A percentile compares a stretch with the other conserved stretches of the same genome.
These are phyloP conservation scores for Clavispora asparagi DNA, from an alignment of 805 yeast species.

Conservation along the genomic window DNA sequence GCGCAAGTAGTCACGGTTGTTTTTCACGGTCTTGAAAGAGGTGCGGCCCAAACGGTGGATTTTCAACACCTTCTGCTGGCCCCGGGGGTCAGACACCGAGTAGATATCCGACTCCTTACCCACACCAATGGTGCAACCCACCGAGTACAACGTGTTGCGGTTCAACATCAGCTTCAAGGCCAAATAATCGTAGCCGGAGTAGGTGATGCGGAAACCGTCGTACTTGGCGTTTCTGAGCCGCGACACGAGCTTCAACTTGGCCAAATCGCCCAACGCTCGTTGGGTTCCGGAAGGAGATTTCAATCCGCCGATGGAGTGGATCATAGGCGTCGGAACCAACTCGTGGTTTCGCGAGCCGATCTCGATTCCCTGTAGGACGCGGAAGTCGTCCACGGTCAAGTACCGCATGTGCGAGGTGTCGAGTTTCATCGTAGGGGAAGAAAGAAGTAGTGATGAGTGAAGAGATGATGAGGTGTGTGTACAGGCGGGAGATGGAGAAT, in stretches of 20 bases:
- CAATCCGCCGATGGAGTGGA: slow-evolving; percentile 73
- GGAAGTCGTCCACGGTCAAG: slow-evolving; percentile 83
- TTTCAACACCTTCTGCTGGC: slow-evolving; percentile 67
- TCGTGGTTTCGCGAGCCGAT: slow-evolving; percentile 90
- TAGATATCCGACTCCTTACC: slow-evolving; percentile 97
- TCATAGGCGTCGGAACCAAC: slow-evolving; percentile 84
- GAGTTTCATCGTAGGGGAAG: slow-evolving; percentile 60
- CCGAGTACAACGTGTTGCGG: slow-evolving; percentile 65
- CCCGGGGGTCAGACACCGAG: slow-evolving; percentile 65
- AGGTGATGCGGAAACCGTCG: slow-evolving; percentile 89
- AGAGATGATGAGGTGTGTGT: not conserved
- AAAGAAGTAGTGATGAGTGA: not conserved
- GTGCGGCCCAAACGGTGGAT: slow-evolving; percentile 92
- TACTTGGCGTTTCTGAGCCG: slow-evolving; percentile 85
- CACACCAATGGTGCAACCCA: slow-evolving; percentile 88
- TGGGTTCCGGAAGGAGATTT: slow-evolving; percentile 72
- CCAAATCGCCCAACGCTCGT: slow-evolving; percentile 76
- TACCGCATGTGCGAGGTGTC: slow-evolving; percentile 94
- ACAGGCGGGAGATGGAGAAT: no score
- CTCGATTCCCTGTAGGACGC: slow-evolving; percentile 84
- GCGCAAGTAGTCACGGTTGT: slow-evolving; percentile 85
- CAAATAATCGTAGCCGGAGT: slow-evolving; percentile 86
- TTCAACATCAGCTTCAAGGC: slow-evolving; percentile 83
- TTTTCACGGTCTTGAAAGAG: slow-evolving; percentile 87
- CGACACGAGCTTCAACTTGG: slow-evolving; percentile 75